Base-by-base conservation (phyloP, 352 stramenopile species). In the Achlya hypogyna region DNA sequence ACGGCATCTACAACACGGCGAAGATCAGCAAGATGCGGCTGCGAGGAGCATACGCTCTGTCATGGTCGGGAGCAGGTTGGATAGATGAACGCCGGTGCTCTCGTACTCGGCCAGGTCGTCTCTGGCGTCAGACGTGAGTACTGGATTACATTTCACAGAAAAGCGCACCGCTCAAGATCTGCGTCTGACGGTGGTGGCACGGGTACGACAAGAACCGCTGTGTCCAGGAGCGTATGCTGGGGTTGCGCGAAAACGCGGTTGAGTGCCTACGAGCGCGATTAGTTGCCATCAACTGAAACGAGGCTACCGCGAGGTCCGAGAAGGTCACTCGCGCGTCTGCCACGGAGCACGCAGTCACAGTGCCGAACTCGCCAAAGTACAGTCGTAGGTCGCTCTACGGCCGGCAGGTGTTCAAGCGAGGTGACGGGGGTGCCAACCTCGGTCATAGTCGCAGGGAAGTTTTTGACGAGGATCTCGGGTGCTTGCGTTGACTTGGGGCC, bases 341-440 rank as follows among this genome's bases (percentile, higher is more conserved):
- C 5, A 25, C 4, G 12, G 32, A 31, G 28, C 60, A 67, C 18
- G 45, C 40, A 8, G 23, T 12, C n/a, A 67, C 23, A 23, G 28
- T n/a, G 22, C 60, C 60, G 59, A 67, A 58, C 32, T 49, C 60
- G n/a, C 22, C 27, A 22, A 67, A 67, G 28, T 67, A 35, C 18
- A 20, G 9, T 31, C 60, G 60, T 12, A 67, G 20, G 16, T 58
- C 38, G 38, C 47, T 29, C 38, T 53, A n/a, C 42, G n/a, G 23
- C 14, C 32, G 8, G 23, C 12, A 53, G 28, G 27, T n/a, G n/a
- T n/a, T n/a, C n/a, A n/a, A n/a, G n/a, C 35, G 34, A 25, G 14
- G 12, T 42, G 22, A 4, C 27, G 5, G 10, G 2, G 34, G 6
- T 58, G 16, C 22, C 6, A n/a, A 67, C 60, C 60, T 56, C 27